Evolutionary conservation across 208 protist genomes (phyloP).

Genomic region (Crithidia brevicula): DNA sequence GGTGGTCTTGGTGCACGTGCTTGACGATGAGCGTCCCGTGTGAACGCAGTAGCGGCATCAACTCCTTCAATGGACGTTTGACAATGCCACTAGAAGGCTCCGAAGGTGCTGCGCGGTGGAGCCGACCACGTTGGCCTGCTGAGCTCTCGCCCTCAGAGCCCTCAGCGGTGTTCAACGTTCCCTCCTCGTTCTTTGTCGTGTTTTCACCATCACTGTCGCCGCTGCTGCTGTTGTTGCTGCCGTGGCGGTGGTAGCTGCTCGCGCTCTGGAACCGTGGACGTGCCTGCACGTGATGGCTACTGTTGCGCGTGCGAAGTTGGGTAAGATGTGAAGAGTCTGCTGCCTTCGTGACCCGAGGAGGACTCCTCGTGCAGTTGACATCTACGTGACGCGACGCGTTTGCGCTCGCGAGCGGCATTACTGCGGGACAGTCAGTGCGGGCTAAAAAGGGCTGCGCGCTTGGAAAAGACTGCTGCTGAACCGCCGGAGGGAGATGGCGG

Average conservation of each 20-base stretch:
- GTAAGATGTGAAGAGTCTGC: not conserved
- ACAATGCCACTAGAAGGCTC: constrained; percentile 42
- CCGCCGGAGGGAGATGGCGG: not conserved
- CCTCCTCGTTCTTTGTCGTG: not conserved
- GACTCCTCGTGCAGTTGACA: not conserved
- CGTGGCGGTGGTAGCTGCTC: constrained; percentile 1
- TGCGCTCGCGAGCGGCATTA: not conserved
- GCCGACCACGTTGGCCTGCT: not conserved
- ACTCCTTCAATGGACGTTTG: constrained; percentile 46
- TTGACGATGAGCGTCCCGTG: constrained; percentile 46
- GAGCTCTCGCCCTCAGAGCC: not conserved
- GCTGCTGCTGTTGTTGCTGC: constrained; percentile 1
- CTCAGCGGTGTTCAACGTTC: not conserved
- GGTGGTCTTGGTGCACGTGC: constrained; percentile 35
- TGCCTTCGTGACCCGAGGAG: not conserved
- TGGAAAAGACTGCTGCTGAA: not conserved
- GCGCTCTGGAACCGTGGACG: not conserved
- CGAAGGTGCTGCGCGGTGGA: not conserved
- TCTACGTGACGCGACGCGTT: not conserved
- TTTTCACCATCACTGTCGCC: not conserved
- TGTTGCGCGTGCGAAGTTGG: not conserved
- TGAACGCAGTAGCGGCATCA: constrained; percentile 65
- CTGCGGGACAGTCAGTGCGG: not conserved
- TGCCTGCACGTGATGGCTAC: not conserved
- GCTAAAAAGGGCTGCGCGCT: not conserved